Evolutionary conservation across 192 early-diverging fungal species (phyloP).

Genomic region (Spizellomyces punctatus): DNA sequence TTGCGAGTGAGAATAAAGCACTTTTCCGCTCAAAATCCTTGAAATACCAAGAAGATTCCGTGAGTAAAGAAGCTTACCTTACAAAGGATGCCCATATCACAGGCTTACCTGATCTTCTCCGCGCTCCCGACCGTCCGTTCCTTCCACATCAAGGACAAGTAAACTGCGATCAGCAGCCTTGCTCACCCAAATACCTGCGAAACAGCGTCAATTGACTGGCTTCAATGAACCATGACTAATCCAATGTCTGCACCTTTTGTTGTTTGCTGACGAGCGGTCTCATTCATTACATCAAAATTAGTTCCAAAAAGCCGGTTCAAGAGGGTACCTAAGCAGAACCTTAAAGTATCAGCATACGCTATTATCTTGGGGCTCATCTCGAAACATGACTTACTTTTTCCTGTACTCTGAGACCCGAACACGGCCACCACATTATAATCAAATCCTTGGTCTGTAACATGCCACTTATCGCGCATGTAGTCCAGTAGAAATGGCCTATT

Average conservation of each 20-base stretch:
- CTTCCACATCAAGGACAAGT: slow-evolving; percentile 97
- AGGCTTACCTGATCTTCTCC: slow-evolving; percentile 87
- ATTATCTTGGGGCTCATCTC: background rate
- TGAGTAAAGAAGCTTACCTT: background rate
- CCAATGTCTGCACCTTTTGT: slow-evolving; percentile 69
- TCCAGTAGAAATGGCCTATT: slow-evolving; percentile 64
- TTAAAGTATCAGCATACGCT: background rate
- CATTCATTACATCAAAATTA: slow-evolving; percentile 95
- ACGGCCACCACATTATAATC: slow-evolving; percentile 97
- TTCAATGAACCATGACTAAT: slow-evolving; percentile 10
- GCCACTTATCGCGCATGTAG: slow-evolving; percentile 86
- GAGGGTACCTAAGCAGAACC: slow-evolving; percentile 71
- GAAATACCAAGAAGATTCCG: slow-evolving; percentile 19
- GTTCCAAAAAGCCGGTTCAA: slow-evolving; percentile 96
- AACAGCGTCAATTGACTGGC: background rate
- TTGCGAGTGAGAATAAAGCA: slow-evolving; percentile 95
- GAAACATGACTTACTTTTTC: slow-evolving; percentile 73
- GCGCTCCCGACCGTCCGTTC: slow-evolving; percentile 97
- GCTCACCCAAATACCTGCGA: slow-evolving; percentile 86
- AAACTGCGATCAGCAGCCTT: slow-evolving; percentile 79
- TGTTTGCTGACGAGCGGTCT: slow-evolving; percentile 73
- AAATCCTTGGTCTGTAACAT: slow-evolving; percentile 81
- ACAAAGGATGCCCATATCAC: background rate
- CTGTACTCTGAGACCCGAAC: slow-evolving; percentile 98
- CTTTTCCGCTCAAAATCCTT: slow-evolving; percentile 97